These are phyloP conservation scores for Rubia balearica DNA, from an alignment of 305 asterid species.

Conservation along the genomic window DNA sequence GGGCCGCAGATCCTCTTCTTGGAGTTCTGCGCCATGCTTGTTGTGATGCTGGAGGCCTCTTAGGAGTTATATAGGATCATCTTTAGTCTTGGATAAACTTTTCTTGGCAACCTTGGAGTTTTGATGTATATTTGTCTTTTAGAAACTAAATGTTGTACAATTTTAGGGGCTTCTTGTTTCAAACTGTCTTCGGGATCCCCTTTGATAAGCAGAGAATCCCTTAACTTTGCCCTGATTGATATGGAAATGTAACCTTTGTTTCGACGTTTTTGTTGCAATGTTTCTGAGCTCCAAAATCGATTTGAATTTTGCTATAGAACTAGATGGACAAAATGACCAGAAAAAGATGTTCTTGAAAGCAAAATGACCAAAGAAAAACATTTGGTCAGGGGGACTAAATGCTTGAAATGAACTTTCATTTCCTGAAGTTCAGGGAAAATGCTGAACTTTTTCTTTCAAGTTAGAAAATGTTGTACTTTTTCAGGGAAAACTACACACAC, in stretches of 20 bases:
- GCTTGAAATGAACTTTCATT: neutral
- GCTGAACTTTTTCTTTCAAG: neutral
- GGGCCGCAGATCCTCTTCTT: conserved; percentile 84
- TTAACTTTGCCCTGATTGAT: neutral
- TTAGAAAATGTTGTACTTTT: too few species aligned
- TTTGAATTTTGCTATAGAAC: neutral
- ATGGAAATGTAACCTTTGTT: neutral
- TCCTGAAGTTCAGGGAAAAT: neutral
- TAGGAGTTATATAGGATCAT: conserved; percentile 10
- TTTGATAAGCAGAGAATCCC: neutral
- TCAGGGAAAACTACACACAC: neutral
- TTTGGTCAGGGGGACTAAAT: neutral
- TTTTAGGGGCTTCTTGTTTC: conserved; percentile 8
- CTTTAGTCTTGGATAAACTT: neutral
- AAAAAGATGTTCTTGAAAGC: neutral
- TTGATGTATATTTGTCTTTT: neutral
- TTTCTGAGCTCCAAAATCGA: neutral
- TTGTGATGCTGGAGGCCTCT: conserved; percentile 49
- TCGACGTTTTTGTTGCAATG: neutral
- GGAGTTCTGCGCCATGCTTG: conserved; percentile 79
- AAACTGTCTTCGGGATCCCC: neutral
- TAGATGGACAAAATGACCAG: neutral
- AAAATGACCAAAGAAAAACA: neutral
- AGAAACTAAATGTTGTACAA: conserved; percentile 4
- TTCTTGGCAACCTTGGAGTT: conserved; percentile 1